Conservation (phyloP, 2,329 filamentous ascomycete species). For the Aspergillus spinulosporus region DNA sequence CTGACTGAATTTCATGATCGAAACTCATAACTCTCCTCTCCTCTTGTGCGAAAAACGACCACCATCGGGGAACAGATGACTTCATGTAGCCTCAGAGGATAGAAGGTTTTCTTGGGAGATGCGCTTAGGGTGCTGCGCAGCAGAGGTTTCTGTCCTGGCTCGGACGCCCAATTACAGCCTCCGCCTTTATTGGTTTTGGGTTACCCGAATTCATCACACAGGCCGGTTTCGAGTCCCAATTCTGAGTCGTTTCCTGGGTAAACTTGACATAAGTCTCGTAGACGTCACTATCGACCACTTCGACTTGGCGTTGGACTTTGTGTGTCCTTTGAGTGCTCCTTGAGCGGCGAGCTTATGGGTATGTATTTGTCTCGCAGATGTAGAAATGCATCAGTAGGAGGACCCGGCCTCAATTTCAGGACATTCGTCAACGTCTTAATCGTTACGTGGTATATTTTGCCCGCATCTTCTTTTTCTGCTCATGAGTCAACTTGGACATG, state of each 20-base stretch:
- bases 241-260: slow-evolving; percentile 24
- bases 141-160: slow-evolving; percentile 68
- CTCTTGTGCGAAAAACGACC: slow-evolving; percentile 57
- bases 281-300: slow-evolving; percentile 59
- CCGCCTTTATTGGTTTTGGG: slow-evolving; percentile 56
- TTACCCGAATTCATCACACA: slow-evolving; percentile 68
- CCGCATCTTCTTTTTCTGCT: too few relatives aligned
- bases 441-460: too few relatives aligned
- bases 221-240: slow-evolving; percentile 44
- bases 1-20: slow-evolving; percentile 45
- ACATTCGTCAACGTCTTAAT: slow-evolving; percentile 36
- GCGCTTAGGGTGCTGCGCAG: slow-evolving; percentile 54
- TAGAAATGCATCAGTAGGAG: slow-evolving; percentile 41
- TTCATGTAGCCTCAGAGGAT: slow-evolving; percentile 54
- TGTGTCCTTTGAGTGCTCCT: too few relatives aligned
- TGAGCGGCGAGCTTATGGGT: slow-evolving; percentile 41
- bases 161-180: slow-evolving; percentile 64
- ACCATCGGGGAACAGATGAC: slow-evolving; percentile 63
- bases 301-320: too few relatives aligned
- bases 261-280: slow-evolving; percentile 57
- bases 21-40: slow-evolving; percentile 41
- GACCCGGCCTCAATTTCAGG: slow-evolving; percentile 46
- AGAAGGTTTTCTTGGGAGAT: slow-evolving; percentile 48
- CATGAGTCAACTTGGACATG: too few relatives aligned
- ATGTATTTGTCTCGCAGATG: slow-evolving; percentile 42